Evolutionary conservation across 306 rosid species (phyloP).

Genomic region (Hippophae tibetana): DNA sequence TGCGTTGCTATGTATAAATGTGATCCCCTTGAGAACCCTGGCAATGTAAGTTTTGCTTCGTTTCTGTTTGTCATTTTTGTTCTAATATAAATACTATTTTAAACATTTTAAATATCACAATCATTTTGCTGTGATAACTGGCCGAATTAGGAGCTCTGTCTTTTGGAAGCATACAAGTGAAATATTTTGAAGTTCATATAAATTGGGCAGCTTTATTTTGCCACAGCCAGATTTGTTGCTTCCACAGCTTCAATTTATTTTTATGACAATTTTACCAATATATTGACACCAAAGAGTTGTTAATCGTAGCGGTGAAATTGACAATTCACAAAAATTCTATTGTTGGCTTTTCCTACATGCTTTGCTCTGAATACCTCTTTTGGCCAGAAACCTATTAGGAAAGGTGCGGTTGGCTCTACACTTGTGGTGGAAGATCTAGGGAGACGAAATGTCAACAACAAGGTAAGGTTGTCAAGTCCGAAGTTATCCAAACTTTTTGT

Average conservation of each 20-base stretch:
- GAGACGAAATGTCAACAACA: constrained; percentile 42
- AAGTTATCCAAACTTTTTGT: background rate
- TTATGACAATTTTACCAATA: no score
- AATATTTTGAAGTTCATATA: no score
- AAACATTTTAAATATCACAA: no score
- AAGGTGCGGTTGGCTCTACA: constrained; percentile 80
- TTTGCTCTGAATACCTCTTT: constrained; percentile 6
- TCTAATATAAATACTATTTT: no score
- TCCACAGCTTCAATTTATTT: no score
- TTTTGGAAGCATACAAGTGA: no score
- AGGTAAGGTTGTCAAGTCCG: constrained; percentile 35
- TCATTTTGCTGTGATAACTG: no score
- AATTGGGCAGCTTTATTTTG: no score
- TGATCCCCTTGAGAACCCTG: constrained; percentile 70
- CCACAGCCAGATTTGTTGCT: no score
- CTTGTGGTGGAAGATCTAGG: constrained; percentile 74
- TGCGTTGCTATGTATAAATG: constrained; percentile 70
- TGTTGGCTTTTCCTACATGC: background rate
- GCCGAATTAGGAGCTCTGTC: no score
- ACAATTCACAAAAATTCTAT: constrained; percentile 2
- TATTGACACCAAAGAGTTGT: background rate
- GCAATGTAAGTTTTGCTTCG: constrained; percentile 41
- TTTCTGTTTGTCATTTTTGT: background rate
- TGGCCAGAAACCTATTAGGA: constrained; percentile 75
- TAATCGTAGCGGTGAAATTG: background rate